These are phyloP conservation scores for Madurella mycetomatis DNA, from an alignment of 2,329 filamentous ascomycete species.

Conservation along the genomic window DNA sequence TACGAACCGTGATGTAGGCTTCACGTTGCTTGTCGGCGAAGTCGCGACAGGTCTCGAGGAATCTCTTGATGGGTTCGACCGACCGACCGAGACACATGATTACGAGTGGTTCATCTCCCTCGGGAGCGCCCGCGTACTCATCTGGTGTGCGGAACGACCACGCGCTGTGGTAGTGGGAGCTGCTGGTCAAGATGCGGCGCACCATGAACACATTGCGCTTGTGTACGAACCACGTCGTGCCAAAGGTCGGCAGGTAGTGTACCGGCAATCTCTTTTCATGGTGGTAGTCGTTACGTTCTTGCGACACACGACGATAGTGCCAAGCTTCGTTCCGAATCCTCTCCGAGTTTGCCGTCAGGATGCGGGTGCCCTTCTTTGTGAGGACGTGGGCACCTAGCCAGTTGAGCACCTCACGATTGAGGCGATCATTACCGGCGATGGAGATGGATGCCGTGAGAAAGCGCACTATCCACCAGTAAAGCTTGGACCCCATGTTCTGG, in stretches of 20 bases:
- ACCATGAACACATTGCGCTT: constrained; percentile 35
- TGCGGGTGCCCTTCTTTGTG: constrained; percentile 28
- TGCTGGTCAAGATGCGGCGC: constrained; percentile 28
- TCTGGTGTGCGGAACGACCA: constrained; percentile 26
- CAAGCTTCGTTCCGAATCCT: constrained; percentile 31
- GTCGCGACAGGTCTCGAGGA: constrained; percentile 44
- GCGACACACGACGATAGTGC: constrained; percentile 24
- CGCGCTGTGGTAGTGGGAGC: constrained; percentile 15
- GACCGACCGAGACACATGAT: constrained; percentile 41
- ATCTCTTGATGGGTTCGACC: constrained; percentile 42
- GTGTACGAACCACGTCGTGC: constrained; percentile 35
- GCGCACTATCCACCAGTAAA: constrained; percentile 35
- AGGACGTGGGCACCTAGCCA: constrained; percentile 36
- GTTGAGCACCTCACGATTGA: constrained; percentile 37
- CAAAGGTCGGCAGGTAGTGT: constrained; percentile 37
- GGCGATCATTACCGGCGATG: constrained; percentile 34
- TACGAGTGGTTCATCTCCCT: constrained; percentile 36
- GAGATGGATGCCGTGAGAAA: constrained; percentile 37
- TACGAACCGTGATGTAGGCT: constrained; percentile 34
- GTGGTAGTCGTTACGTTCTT: constrained; percentile 31
- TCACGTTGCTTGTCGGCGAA: constrained; percentile 38
- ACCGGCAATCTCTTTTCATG: constrained; percentile 34
- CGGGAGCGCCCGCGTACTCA: constrained; percentile 33
- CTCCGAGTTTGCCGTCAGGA: constrained; percentile 35
- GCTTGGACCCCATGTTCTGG: constrained; percentile 27